Evolutionary conservation across 225 moss, liverwort and hornwort genomes (phyloP).

Genomic region (Marchantia polymorpha): DNA sequence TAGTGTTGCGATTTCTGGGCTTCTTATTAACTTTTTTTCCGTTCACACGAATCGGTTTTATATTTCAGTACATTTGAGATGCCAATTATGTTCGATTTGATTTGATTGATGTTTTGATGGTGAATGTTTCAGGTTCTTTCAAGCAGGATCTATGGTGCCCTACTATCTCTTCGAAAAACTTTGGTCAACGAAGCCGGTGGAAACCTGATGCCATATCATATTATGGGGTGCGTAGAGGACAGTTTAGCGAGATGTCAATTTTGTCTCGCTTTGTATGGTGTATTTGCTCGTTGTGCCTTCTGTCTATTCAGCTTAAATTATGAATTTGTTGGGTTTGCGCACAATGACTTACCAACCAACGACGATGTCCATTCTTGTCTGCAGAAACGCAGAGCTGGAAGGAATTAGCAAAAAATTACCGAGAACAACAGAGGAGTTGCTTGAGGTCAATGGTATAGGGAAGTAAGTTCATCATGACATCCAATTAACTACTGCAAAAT

Average conservation of each 20-base stretch:
- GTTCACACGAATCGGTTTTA: too few species aligned
- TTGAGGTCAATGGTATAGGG: slow-evolving; percentile 82
- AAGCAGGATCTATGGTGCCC: slow-evolving; percentile 59
- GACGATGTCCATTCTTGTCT: slow-evolving; percentile 2
- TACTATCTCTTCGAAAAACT: slow-evolving; percentile 62
- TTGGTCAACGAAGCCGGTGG: slow-evolving; percentile 84
- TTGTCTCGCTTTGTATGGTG: neutral
- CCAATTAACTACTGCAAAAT: too few species aligned
- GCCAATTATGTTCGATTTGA: too few species aligned
- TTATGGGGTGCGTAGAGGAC: slow-evolving; percentile 58
- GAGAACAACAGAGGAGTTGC: slow-evolving; percentile 77
- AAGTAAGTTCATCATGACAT: slow-evolving; percentile 53
- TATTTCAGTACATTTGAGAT: neutral
- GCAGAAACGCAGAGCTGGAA: slow-evolving; percentile 75
- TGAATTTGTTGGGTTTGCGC: too few species aligned
- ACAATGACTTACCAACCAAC: too few species aligned
- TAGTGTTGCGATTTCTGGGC: neutral
- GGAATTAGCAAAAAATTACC: slow-evolving; percentile 77
- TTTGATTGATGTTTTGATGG: slow-evolving; percentile 17
- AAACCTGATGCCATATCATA: slow-evolving; percentile 91
- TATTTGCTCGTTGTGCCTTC: neutral
- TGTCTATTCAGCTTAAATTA: neutral
- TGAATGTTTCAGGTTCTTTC: slow-evolving; percentile 55
- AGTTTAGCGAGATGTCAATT: neutral
- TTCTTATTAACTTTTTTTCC: too few species aligned